Base-by-base conservation (phyloP, 768 basidiomycete genomes). In the Leccinum longicurvipes region DNA sequence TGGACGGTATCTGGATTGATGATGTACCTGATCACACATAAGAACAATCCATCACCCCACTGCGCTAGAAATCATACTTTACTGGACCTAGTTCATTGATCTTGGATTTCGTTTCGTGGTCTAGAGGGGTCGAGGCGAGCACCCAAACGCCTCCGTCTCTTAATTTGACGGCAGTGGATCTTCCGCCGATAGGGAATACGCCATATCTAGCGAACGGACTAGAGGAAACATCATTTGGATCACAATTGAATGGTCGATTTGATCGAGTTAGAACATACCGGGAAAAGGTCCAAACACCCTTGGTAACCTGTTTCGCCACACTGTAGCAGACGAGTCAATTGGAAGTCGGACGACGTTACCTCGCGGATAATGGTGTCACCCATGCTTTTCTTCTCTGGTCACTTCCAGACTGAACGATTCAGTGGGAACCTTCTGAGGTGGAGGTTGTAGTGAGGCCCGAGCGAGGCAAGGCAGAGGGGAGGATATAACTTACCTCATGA, bases 161-260 rank as follows among this genome's bases (percentile, higher is more conserved):
- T 23, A 94, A 76, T 70, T 79, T 82, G 62, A 95, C 76, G 0
- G 91, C 93, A 0, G 92, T 95, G 7, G 90, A 86, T 45, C 93
- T 77, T 19, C 92, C 91, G 1, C 93, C 93, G 27, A 93, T 73
- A 4, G 91, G 89, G 15, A 91, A 62, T 25, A 91, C 8, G 9
- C 84, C 82, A 56, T 79, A 82, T 42, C 90, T 80, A 12, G 80
- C 66, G 65, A 91, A 91, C 1, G 87, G 86, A 45, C 87, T 88
- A 54, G 39, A 54, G 27, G 29, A 50, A 27, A 19, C 28, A 58
- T 69, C 23, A n/a, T n/a, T n/a, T n/a, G n/a, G n/a, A n/a, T n/a
- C n/a, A n/a, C n/a, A 64, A 23, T 51, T 24, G 27, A 31, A 23
- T 23, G 9, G 42, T 28, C 29, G 21, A 15, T 34, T 47, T 42